These are phyloP conservation scores for Podaxis sp. DNA, from an alignment of 768 basidiomycete genomes.

Conservation along the genomic window DNA sequence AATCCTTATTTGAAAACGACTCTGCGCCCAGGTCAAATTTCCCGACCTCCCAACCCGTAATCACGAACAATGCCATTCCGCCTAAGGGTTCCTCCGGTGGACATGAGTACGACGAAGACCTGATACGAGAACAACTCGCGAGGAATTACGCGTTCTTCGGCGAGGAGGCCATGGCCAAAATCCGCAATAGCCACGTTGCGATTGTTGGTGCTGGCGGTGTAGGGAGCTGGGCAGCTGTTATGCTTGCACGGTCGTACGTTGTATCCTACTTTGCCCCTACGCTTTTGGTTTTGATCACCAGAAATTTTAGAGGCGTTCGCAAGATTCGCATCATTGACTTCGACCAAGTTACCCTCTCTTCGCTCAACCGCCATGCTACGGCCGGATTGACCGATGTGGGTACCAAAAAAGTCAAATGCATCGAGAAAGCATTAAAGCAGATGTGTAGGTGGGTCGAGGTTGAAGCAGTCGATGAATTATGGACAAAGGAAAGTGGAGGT, in stretches of 20 bases:
- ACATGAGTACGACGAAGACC: slow-evolving; percentile 62
- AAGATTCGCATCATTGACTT: slow-evolving; percentile 86
- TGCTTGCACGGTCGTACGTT: slow-evolving; percentile 86
- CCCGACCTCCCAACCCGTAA: background rate
- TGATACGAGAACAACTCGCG: slow-evolving; percentile 87
- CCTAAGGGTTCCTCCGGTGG: slow-evolving; percentile 1
- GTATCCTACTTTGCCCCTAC: background rate
- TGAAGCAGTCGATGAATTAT: slow-evolving; percentile 79
- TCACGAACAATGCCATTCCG: background rate
- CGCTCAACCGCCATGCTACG: slow-evolving; percentile 91
- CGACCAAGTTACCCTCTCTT: slow-evolving; percentile 93
- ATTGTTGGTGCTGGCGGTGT: slow-evolving; percentile 96
- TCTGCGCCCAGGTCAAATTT: slow-evolving; percentile 13
- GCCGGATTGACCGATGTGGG: slow-evolving; percentile 89
- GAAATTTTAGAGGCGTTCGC: slow-evolving; percentile 54
- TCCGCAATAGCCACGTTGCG: slow-evolving; percentile 74
- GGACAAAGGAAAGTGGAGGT: slow-evolving; percentile 80
- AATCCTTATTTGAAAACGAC: slow-evolving; percentile 39
- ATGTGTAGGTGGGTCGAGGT: slow-evolving; percentile 87
- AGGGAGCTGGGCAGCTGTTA: slow-evolving; percentile 92
- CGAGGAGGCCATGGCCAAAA: slow-evolving; percentile 77
- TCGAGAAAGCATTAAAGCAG: slow-evolving; percentile 62
- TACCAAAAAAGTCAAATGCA: slow-evolving; percentile 81
- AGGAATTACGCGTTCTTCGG: slow-evolving; percentile 95
- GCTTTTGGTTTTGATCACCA: background rate